These are phyloP conservation scores for Alternaria brassicicola DNA, from an alignment of 2,329 filamentous ascomycete genomes.

Conservation along the genomic window DNA sequence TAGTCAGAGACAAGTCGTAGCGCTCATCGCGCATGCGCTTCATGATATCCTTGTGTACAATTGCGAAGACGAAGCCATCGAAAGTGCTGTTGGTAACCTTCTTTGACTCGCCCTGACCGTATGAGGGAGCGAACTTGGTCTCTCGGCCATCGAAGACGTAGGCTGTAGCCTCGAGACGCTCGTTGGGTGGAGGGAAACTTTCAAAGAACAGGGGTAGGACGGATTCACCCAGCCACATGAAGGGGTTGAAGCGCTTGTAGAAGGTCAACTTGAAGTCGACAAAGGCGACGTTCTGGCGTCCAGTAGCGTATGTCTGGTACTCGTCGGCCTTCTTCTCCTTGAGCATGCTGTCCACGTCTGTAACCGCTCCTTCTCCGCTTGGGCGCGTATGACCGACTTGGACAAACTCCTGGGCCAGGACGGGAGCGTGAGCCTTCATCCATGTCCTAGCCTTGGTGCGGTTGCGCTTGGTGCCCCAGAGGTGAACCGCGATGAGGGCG, in stretches of 20 bases:
- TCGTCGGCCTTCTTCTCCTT: slow-evolving; percentile 89
- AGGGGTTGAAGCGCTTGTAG: slow-evolving; percentile 85
- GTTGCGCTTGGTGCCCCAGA: slow-evolving; percentile 82
- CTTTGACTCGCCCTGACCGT: slow-evolving; percentile 67
- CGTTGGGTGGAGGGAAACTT: slow-evolving; percentile 69
- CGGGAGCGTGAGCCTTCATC: slow-evolving; percentile 74
- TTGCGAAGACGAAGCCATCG: slow-evolving; percentile 91
- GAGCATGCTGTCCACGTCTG: slow-evolving; percentile 64
- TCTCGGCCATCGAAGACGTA: slow-evolving; percentile 96
- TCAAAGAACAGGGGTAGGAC: slow-evolving; percentile 80
- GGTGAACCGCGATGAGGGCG: slow-evolving; percentile 76
- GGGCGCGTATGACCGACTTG: slow-evolving; percentile 73
- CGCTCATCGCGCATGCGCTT: slow-evolving; percentile 86
- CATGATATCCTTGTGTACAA: slow-evolving; percentile 96
- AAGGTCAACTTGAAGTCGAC: slow-evolving; percentile 83
- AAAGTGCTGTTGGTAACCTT: slow-evolving; percentile 68
- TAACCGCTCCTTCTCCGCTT: slow-evolving; percentile 48
- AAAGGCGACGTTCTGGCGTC: slow-evolving; percentile 91
- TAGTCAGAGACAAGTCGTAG: slow-evolving; percentile 91
- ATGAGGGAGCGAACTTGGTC: slow-evolving; percentile 71
- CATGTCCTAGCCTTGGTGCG: slow-evolving; percentile 79
- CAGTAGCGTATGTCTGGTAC: slow-evolving; percentile 85
- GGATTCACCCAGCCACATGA: slow-evolving; percentile 69
- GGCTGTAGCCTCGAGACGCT: slow-evolving; percentile 75
- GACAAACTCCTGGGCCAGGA: slow-evolving; percentile 82